Percentiles rank a stretch among this genome's conserved stretches.
Evolutionary conservation across 2,329 filamentous ascomycete genomes (phyloP).

Genomic region (Aspergillus sp.): DNA sequence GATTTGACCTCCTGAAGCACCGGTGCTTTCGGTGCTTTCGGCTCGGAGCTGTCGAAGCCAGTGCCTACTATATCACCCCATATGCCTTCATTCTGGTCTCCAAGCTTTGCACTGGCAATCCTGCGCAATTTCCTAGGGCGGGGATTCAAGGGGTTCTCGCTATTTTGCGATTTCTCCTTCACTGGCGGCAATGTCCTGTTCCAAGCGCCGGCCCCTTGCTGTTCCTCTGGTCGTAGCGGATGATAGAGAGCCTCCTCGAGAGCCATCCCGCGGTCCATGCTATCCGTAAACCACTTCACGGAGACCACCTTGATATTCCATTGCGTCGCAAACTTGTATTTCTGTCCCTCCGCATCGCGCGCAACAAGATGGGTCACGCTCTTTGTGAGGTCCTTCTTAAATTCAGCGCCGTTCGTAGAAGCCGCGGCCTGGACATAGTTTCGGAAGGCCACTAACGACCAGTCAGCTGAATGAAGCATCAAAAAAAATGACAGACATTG

Average conservation of each 20-base stretch:
- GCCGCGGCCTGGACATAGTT: conserved; percentile 61
- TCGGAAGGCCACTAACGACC: conserved; percentile 50
- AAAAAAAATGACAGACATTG: too few relatives aligned
- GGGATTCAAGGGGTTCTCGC: conserved; percentile 42
- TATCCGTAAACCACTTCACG: conserved; percentile 76
- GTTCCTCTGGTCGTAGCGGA: conserved; percentile 56
- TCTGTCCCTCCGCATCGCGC: conserved; percentile 68
- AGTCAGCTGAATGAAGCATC: too few relatives aligned
- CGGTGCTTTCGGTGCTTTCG: conserved; percentile 15
- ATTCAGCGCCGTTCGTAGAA: conserved; percentile 63
- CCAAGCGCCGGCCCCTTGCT: conserved; percentile 73
- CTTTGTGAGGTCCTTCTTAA: conserved; percentile 79
- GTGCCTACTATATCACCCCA: conserved; percentile 77
- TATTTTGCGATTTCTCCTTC: conserved; percentile 28
- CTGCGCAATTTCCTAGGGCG: conserved; percentile 75
- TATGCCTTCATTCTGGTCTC: conserved; percentile 68
- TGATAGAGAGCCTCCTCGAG: conserved; percentile 81
- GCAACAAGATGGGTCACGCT: conserved; percentile 82
- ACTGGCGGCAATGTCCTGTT: conserved; percentile 37
- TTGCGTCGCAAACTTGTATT: conserved; percentile 75
- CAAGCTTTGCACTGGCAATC: conserved; percentile 75
- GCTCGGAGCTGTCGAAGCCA: conserved; percentile 20
- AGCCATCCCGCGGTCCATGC: conserved; percentile 76
- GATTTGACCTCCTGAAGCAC: conserved; percentile 26
- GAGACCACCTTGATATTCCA: conserved; percentile 77